These are phyloP conservation scores for Starmera amethionina DNA, from an alignment of 805 yeast species.

Conservation along the genomic window DNA sequence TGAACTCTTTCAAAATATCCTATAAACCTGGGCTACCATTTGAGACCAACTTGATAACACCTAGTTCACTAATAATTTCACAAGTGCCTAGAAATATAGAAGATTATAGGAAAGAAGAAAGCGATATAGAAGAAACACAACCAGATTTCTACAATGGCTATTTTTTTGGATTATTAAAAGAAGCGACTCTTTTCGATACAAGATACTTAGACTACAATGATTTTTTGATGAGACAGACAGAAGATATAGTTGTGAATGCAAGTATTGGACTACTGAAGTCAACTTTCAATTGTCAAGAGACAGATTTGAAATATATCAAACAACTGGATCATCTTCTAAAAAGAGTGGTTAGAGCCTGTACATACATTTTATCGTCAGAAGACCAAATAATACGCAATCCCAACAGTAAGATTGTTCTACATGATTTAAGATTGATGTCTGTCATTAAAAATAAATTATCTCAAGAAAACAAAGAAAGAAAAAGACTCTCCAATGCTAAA, in stretches of 20 bases:
- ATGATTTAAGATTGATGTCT: conserved; percentile 20
- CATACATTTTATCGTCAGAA: too few species aligned
- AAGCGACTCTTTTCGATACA: conserved; percentile 20
- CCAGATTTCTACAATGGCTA: conserved; percentile 4
- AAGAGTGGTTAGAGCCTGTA: too few species aligned
- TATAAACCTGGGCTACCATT: conserved; percentile 24
- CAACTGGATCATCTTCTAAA: too few species aligned
- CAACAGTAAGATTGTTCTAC: too few species aligned
- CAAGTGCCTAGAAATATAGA: conserved; percentile 28
- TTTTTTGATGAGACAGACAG: conserved; percentile 44
- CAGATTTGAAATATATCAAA: too few species aligned
- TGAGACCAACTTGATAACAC: conserved; percentile 42
- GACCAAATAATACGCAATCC: too few species aligned
- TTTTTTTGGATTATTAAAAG: conserved; percentile 8
- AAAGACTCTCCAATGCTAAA: conserved; percentile 5
- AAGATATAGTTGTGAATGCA: too few species aligned
- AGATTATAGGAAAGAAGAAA: conserved; percentile 10
- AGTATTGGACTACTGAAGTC: too few species aligned
- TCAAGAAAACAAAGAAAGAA: conserved; percentile 4
- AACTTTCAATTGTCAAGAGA: too few species aligned
- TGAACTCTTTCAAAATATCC: conserved; percentile 63
- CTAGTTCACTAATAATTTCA: conserved; percentile 43
- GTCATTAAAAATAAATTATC: conserved; percentile 23
- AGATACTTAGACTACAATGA: conserved; percentile 23
- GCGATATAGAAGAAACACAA: conserved; percentile 15